Conservation (phyloP, 108 stramenopile species). For the Cyclotella atomus region DNA sequence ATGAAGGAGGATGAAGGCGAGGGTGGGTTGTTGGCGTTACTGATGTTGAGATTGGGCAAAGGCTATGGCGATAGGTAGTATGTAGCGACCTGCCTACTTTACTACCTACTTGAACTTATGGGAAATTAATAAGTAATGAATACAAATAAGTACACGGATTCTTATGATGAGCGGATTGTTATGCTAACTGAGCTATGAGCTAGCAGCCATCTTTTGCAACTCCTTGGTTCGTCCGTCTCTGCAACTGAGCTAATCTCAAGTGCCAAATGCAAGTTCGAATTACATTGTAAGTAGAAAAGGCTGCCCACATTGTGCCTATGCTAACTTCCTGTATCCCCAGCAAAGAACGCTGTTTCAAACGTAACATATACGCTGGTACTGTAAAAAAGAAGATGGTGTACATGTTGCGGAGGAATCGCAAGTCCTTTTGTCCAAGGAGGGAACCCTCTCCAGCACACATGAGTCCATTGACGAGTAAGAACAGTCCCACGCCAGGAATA, state of each 20-base stretch:
- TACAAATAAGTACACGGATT: too few species aligned
- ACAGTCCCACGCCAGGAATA: slow-evolving; percentile 68
- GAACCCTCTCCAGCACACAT: slow-evolving; percentile 78
- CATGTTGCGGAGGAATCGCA: slow-evolving; percentile 70
- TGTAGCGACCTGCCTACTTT: too few species aligned
- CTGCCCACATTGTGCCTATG: slow-evolving; percentile 70
- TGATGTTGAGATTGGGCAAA: too few species aligned
- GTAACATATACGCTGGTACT: slow-evolving; percentile 78
- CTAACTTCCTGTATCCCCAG: slow-evolving; percentile 54
- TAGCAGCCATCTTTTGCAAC: too few species aligned
- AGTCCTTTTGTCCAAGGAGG: slow-evolving; percentile 82
- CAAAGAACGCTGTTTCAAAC: slow-evolving; percentile 68
- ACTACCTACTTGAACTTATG: too few species aligned
- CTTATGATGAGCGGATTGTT: too few species aligned
- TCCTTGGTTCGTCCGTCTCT: slow-evolving; percentile 60
- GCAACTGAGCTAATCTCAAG: slow-evolving; percentile 40
- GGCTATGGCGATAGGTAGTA: too few species aligned
- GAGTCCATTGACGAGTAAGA: slow-evolving; percentile 66
- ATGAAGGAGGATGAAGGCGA: too few species aligned
- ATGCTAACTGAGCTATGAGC: too few species aligned
- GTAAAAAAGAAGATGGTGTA: slow-evolving; percentile 73
- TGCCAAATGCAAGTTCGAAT: slow-evolving; percentile 48
- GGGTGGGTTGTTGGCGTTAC: too few species aligned
- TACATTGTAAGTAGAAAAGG: slow-evolving; percentile 74
- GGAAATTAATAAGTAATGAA: too few species aligned